Percentiles rank a stretch among this genome's conserved stretches.
Conservation (phyloP, 202 grass and related monocot genomes). For the Setaria viridis region DNA sequence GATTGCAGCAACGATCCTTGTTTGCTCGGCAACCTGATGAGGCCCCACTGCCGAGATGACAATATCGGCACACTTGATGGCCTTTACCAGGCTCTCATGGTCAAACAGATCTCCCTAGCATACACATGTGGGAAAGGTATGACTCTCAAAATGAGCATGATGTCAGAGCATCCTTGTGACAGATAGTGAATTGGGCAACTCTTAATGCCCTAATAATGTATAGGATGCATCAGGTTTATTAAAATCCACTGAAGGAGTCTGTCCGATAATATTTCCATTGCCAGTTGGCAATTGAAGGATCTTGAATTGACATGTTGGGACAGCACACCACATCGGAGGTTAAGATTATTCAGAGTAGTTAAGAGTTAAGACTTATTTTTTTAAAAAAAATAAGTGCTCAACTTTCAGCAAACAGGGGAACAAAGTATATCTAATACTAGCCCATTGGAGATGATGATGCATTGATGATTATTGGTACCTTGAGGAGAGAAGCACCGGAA, state of each 20-base stretch:
- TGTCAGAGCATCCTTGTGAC: background rate
- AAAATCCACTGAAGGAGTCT: background rate
- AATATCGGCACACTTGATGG: conserved; percentile 50
- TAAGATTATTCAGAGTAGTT: background rate
- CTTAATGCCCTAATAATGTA: background rate
- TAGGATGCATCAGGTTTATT: background rate
- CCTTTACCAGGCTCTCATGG: conserved; percentile 54
- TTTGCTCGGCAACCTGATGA: conserved; percentile 41
- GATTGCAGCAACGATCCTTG: conserved; percentile 50
- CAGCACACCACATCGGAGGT: background rate
- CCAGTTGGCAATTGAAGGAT: background rate
- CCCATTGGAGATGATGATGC: background rate
- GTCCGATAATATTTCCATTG: background rate
- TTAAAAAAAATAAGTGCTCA: background rate
- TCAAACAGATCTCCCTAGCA: conserved; percentile 53
- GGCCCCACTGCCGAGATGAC: conserved; percentile 48
- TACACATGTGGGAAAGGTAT: background rate
- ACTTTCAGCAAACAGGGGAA: background rate
- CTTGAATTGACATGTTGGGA: background rate
- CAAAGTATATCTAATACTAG: background rate
- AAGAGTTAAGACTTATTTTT: background rate
- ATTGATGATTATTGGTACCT: conserved; percentile 37
- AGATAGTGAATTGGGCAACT: background rate
- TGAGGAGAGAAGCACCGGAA: conserved; percentile 50
- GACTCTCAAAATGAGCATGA: background rate